Conservation (phyloP, 345 rosid genomes). For the Kernera saxatilis region DNA sequence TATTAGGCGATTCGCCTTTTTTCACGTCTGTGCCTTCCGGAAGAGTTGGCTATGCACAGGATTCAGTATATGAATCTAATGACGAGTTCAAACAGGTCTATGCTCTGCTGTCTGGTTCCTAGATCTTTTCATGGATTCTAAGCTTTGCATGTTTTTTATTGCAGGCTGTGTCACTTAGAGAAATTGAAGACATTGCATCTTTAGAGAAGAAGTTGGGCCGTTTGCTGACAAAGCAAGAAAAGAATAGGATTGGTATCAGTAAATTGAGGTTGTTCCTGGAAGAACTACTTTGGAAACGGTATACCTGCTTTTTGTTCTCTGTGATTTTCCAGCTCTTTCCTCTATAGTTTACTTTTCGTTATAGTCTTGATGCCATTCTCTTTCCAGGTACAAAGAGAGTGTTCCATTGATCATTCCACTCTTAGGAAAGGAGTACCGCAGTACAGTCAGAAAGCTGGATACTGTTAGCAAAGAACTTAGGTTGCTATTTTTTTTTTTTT, state of each 20-base stretch:
- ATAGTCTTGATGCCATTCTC: constrained; percentile 15
- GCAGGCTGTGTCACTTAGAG: constrained; percentile 70
- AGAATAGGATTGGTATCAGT: constrained; percentile 80
- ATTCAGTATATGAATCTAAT: constrained; percentile 67
- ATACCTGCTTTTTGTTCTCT: constrained; percentile 2
- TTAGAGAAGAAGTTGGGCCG: constrained; percentile 88
- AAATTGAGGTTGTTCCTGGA: constrained; percentile 79
- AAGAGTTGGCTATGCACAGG: constrained; percentile 77
- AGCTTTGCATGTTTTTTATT: neutral
- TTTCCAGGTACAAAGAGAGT: constrained; percentile 77
- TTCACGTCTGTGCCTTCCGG: constrained; percentile 98
- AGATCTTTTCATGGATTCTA: constrained; percentile 1
- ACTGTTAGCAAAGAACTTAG: constrained; percentile 81
- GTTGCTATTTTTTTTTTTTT: constrained; percentile 34
- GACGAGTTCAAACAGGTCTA: constrained; percentile 89
- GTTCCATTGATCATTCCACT: constrained; percentile 88
- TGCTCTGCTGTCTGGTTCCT: constrained; percentile 11
- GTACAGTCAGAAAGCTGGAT: constrained; percentile 55
- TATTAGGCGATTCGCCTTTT: constrained; percentile 81
- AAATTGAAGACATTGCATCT: constrained; percentile 58
- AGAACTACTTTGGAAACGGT: constrained; percentile 86
- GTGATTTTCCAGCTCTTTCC: neutral
- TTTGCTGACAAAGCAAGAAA: constrained; percentile 65
- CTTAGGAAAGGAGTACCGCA: constrained; percentile 79
- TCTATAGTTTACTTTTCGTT: neutral